Evolutionary conservation across 768 basidiomycete genomes (phyloP), one percentile per base, ranked within the genome.

Genomic region (Tricholoma hemisulphureum): DNA sequence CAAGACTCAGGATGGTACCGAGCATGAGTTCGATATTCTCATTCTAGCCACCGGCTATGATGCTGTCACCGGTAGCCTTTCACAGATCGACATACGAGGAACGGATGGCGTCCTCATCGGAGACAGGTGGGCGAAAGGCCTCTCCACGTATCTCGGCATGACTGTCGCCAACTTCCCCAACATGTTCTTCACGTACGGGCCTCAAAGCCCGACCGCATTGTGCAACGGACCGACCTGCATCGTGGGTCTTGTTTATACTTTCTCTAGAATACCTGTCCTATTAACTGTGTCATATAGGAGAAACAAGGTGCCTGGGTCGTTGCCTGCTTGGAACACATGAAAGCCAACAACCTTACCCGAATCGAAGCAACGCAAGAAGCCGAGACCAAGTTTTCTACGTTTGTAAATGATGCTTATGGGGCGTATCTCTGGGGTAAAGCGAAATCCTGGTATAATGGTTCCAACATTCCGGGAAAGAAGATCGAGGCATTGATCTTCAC

Each of bases 41-140:
- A 53, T 63, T 20, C 31, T 61, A 18, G 64, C 62, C 14, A 65
- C 64, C 2, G 64, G 64, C 4, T 65, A 58, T 39, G 54, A 65
- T 21, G 37, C 43, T 16, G 23, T 62, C 6, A 58, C 59, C 2
- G 63, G 63, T 2, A 32, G 51, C 11, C 43, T 62, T 8, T 54
- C 54, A 4, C 24, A 51, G 3, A 58, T 65, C 24, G 45, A 59
- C 37, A 58, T 65, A 13, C 26, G 34, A 21, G 63, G 61, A n/a
- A 51, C 55, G 2, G 62, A 62, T 46, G 64, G 62, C 1, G 55
- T 34, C 0, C 18, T 29, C 13, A 32, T 62, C 20, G 14, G 31
- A 3, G 63, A 65, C 11, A 65, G 57, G 41, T 65, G 64, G 64
- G 39, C 23, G 0, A 41, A 58, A 26, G 61, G 59, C 11, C 31